Conservation (phyloP, 2,329 filamentous ascomycete genomes). For the Fusarium keratoplasticum region DNA sequence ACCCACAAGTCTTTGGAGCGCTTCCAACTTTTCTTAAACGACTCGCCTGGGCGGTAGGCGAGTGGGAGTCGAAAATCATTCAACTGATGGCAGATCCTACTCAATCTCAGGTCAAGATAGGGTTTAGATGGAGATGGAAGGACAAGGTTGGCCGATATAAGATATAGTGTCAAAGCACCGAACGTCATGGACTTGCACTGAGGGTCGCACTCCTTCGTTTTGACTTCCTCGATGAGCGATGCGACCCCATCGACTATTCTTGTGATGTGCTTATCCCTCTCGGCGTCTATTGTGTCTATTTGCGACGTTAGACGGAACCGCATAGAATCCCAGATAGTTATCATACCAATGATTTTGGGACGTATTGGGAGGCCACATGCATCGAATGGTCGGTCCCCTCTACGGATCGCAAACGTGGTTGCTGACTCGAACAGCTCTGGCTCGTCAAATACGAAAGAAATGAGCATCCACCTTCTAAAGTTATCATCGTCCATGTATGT, state of each 20-base stretch:
- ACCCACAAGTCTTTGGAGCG: background rate
- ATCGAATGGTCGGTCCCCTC: background rate
- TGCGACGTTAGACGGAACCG: background rate
- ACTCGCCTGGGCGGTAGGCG: background rate
- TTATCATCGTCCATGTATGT: accelerated
- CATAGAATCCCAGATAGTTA: background rate
- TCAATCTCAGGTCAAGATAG: background rate
- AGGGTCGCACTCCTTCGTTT: background rate
- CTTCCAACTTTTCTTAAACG: background rate
- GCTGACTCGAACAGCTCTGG: background rate
- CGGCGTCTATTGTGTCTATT: background rate
- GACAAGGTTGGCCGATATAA: background rate
- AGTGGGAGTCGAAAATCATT: background rate
- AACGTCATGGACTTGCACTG: background rate
- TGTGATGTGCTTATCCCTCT: background rate
- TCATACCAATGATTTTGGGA: background rate
- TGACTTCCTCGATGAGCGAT: background rate
- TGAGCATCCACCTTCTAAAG: background rate
- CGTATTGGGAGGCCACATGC: background rate
- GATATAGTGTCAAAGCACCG: background rate
- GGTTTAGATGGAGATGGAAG: background rate
- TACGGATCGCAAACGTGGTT: background rate
- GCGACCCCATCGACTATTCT: background rate
- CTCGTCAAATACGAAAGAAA: background rate
- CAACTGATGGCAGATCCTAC: too few species aligned